Evolutionary conservation across 176 grass and related monocot species (phyloP), one percentile per base, ranked within the genome.

Genomic region (Oryza meridionalis): DNA sequence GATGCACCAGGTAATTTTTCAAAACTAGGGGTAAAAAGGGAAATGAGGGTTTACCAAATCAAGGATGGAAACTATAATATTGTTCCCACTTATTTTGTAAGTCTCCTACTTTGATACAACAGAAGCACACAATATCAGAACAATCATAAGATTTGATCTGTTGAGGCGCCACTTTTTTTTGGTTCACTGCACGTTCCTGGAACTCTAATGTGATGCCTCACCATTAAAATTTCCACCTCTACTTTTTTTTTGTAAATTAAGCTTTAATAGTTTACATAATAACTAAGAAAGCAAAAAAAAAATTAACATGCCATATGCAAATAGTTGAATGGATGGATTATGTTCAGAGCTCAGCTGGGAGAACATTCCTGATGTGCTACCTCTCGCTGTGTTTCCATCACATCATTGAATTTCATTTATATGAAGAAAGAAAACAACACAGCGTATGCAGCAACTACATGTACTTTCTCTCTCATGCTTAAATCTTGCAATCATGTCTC

Each of bases 361-460:
- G 26, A 63, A 35, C 75, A 85, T 65, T 38, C 53, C 47, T 85
- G 19, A 63, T 33, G 9, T 71, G 25, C 11, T 67, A n/a, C 55
- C 19, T 59, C 55, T 59, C 19, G 7, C 6, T 19, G 25, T 19
- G 71, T 81, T 42, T 77, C 24, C 7, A 77, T 81, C 59, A 61
- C 66, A 82, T 72, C 25, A 82, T 32, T 58, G 32, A 15, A 26
- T 80, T 75, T 69, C 66, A 85, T 45, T 70, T 55, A 45, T 59
- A 67, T 15, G 10, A 19, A 16, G 62, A 51, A 50, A 55, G 25
- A 0, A 45, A 37, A 22, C 40, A 62, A 33, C 11, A 9, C 0
- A 5, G 24, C 62, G 49, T 19, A 63, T 64, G 27, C 21, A 49
- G 67, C 5, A 38, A 61, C 6, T 8, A 27, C 3, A 29, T 16